phyloP scores from a whole-genome alignment of 495 filamentous ascomycete genomes.

The Schizothecium vesticola region DNA sequence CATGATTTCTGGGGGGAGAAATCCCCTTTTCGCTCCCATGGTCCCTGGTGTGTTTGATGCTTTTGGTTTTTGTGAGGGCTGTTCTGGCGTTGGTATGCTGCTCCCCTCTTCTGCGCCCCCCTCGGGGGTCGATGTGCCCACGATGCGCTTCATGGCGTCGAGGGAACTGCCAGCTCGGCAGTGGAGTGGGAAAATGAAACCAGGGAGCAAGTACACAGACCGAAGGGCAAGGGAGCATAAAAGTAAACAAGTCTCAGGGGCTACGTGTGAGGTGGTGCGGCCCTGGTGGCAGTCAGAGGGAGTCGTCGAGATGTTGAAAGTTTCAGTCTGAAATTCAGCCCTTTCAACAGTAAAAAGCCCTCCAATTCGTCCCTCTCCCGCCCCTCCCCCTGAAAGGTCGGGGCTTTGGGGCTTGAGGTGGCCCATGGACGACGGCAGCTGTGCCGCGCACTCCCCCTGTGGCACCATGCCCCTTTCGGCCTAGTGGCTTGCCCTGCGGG shows the following conservation, averaged over 20 bases:
- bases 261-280: background rate
- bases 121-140: background rate
- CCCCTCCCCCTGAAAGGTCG: background rate
- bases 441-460: constrained; percentile 1
- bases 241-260: background rate
- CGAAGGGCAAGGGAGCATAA: background rate
- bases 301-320: background rate
- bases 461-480: constrained; percentile 9
- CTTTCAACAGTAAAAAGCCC: too few relatives aligned
- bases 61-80: background rate
- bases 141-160: constrained; percentile 17
- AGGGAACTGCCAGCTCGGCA: background rate
- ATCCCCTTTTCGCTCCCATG: constrained; percentile 2
- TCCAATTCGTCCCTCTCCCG: too few relatives aligned
- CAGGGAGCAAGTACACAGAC: background rate
- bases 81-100: background rate
- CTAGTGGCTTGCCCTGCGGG: constrained; percentile 4
- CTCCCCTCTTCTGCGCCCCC: background rate
- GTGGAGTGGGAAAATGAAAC: background rate
- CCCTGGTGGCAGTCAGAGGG: background rate
- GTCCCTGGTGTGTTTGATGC: background rate
- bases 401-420: background rate
- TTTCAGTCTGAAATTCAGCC: background rate
- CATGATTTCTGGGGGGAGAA: constrained; percentile 35
- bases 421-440: background rate